Conservation (phyloP, 805 yeast species). For the Barnettozyma sp. region DNA sequence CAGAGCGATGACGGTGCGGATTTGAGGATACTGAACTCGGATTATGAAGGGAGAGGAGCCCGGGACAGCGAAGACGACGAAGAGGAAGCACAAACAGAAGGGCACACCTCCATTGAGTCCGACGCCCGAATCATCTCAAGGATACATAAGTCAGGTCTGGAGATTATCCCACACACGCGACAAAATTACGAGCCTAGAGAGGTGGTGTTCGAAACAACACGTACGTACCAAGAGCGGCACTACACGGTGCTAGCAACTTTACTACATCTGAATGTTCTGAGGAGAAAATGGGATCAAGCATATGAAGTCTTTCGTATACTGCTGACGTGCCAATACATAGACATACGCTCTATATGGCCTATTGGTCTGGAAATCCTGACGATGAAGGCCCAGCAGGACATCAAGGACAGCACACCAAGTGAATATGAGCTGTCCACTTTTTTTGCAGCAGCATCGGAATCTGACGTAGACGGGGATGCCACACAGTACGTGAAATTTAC, state of each 20-base stretch:
- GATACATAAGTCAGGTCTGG: not conserved
- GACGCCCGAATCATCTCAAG: not conserved
- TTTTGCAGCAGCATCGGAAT: constrained; percentile 1
- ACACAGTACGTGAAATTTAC: not conserved
- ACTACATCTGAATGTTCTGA: constrained; percentile 42
- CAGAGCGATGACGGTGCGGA: not conserved
- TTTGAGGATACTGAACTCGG: constrained; percentile 3
- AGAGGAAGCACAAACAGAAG: not conserved
- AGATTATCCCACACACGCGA: not conserved
- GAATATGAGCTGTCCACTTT: constrained; percentile 13
- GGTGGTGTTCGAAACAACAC: not conserved
- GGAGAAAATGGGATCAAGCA: constrained; percentile 49
- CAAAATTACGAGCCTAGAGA: not conserved
- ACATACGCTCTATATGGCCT: constrained; percentile 56
- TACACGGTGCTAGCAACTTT: constrained; percentile 8
- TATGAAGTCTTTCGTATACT: constrained; percentile 45
- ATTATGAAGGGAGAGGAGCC: not conserved
- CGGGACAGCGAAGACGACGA: constrained; percentile 15
- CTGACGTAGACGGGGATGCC: not conserved
- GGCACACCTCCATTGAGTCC: not conserved
- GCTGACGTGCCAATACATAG: constrained; percentile 41
- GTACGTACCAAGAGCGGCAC: constrained; percentile 11
- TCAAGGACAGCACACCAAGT: constrained; percentile 5
- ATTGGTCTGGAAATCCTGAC: constrained; percentile 49
- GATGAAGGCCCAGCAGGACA: constrained; percentile 15